These are phyloP conservation scores for Lentinula novae-zelandiae DNA, from an alignment of 1,284 basidiomycete genomes.

Conservation along the genomic window DNA sequence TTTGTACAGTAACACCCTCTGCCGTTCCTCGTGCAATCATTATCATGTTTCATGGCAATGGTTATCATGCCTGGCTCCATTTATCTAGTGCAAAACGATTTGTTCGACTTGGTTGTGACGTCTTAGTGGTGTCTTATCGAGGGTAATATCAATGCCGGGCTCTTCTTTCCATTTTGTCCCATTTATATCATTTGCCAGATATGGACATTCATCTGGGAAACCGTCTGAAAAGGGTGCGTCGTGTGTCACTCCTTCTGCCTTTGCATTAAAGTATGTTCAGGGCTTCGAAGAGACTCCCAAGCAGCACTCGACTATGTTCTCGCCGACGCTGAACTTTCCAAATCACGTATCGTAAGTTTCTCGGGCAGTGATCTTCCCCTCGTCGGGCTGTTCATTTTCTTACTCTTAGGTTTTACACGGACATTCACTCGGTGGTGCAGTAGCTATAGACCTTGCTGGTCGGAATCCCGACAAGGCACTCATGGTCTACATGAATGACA, in stretches of 20 bases:
- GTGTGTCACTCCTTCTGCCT: background rate
- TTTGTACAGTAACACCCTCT: background rate
- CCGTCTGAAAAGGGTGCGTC: slow-evolving; percentile 31
- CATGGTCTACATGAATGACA: background rate
- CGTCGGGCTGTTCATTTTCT: background rate
- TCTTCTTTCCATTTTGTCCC: background rate
- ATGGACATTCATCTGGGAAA: slow-evolving; percentile 29
- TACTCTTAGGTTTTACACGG: slow-evolving; percentile 33
- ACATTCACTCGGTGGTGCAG: slow-evolving; percentile 39
- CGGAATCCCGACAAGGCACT: slow-evolving; percentile 26
- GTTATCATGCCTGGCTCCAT: slow-evolving; percentile 19
- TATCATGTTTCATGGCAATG: slow-evolving; percentile 41
- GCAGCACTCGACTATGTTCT: slow-evolving; percentile 34
- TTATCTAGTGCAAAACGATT: slow-evolving; percentile 20
- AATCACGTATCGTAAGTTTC: slow-evolving; percentile 27
- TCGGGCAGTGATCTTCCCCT: background rate
- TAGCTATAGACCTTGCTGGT: slow-evolving; percentile 38
- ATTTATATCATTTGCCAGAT: slow-evolving; percentile 20
- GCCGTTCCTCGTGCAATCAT: slow-evolving; percentile 23
- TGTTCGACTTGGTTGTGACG: slow-evolving; percentile 29
- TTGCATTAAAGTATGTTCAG: slow-evolving; percentile 18
- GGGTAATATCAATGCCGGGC: slow-evolving; percentile 25
- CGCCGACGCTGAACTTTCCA: slow-evolving; percentile 23
- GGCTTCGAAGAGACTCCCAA: slow-evolving; percentile 36
- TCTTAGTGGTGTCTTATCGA: slow-evolving; percentile 36